Evolutionary conservation across 208 protist genomes (phyloP), one percentile per base, ranked within the genome.

Genomic region (Acanthamoeba lenticulata): DNA sequence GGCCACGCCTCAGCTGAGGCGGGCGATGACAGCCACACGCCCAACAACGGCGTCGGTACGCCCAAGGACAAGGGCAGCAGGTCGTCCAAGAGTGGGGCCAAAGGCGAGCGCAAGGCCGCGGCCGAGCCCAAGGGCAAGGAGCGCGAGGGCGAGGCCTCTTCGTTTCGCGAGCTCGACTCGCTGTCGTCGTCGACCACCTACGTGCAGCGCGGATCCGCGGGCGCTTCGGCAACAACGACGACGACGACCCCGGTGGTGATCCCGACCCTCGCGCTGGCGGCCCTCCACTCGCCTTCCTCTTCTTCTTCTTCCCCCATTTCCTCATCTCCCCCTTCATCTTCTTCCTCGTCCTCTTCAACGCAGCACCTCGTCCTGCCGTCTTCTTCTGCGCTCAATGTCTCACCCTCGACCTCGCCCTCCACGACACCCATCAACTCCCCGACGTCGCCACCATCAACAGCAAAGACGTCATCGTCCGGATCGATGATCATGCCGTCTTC

Each of bases 151-250:
- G n/a, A 21, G n/a, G n/a, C 57, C 21, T 36, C 15, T 62, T 24
- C 24, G 55, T 62, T 62, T 62, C 17, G 94, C 11, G n/a, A 24
- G 4, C 44, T 15, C 38, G 95, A 7, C 9, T 69, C 49, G n/a
- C 57, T 90, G 36, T 94, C 95, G 65, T 94, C 93, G 42, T 96
- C 95, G 34, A 95, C 95, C 57, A 95, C 94, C 29, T 95, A 96
- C 95, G 95, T 94, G 88, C 94, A 90, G 5, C 90, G n/a, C 15
- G 69, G 62, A 15, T 88, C 36, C 40, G 67, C 29, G 55, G 44
- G 3, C 6, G 90, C 77, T 24, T 74, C 29, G 55, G 55, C 19
- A 15, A 62, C 15, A 24, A 15, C 19, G 65, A 17, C 72, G 42
- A 19, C 67, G 67, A 0, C 67, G 17, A 17, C 67, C 1, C 9